Percentiles rank a stretch among this genome's conserved stretches.
These are phyloP conservation scores for Candida quercuum DNA, from an alignment of 805 yeast species.

Conservation along the genomic window DNA sequence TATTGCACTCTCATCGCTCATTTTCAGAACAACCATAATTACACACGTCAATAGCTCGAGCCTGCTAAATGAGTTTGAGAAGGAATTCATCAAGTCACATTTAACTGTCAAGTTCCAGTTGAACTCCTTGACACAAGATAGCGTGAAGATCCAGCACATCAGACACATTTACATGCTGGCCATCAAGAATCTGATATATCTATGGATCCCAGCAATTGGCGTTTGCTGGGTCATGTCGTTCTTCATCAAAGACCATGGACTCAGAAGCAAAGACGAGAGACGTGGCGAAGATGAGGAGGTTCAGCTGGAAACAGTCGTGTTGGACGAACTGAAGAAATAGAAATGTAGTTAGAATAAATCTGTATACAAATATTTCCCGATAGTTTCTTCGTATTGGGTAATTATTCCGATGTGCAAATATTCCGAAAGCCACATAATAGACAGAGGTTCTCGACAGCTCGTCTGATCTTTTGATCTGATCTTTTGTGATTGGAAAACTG, in stretches of 20 bases:
- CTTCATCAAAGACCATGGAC: constrained; percentile 4
- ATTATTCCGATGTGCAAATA: no score
- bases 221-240: constrained; percentile 5
- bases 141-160: neutral
- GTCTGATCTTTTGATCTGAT: no score
- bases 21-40: constrained; percentile 3
- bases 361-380: no score
- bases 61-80: neutral
- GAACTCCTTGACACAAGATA: neutral
- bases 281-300: neutral
- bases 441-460: no score
- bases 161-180: constrained; percentile 1
- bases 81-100: constrained; percentile 1
- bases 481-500: no score
- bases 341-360: no score
- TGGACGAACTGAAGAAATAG: neutral
- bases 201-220: constrained; percentile 5
- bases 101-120: constrained; percentile 1
- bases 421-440: no score
- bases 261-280: constrained; percentile 5
- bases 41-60: neutral
- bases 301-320: neutral
- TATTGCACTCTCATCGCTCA: constrained; percentile 5
- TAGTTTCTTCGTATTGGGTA: no score
- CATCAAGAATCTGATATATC: constrained; percentile 2